Base-by-base conservation (phyloP, 225 moss, liverwort and hornwort genomes). In the Bryoerythrophyllum caledonicum region DNA sequence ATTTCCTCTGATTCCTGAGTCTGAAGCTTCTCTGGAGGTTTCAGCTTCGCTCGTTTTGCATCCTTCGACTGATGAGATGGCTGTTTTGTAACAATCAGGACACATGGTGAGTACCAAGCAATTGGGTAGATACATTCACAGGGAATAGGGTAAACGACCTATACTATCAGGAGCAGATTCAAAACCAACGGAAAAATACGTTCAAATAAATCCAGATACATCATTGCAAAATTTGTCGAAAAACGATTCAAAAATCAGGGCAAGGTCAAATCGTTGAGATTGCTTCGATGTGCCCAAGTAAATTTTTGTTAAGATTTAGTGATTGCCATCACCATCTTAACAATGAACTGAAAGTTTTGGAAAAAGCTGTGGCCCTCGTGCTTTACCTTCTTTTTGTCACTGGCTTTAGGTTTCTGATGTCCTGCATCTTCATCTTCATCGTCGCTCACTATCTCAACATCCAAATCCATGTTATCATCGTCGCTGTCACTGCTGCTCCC, bases 371-470 rank as follows among this genome's bases (percentile, higher is more conserved):
- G 26, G 49, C 24, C 32, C 48, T 32, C 25, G 23, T 38, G 15
- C 44, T 26, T 48, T 65, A 87, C 87, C 84, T 88, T 76, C 74
- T 85, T 91, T 49, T 68, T 74, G 67, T 96, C 96, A 79, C 88
- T 92, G 20, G 73, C 80, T 78, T 88, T 92, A 13, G 59, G 51
- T 62, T 90, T 94, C 71, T 75, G 90, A 68, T 90, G 90, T 40
- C 81, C 63, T 26, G 52, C 66, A 58, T 86, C 94, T 78, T 76
- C 83, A 65, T 85, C 89, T 60, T 95, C 95, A 57, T 94, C 94
- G 76, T 95, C 95, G 72, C 99, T 99, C 64, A 95, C 82, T 24
- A 99, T 99, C 82, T 95, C 83, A 25, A 99, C 99, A 83, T 99
- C 99, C 83, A 93, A 95, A 64, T 97, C 96, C 92, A 91, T 91